These are phyloP conservation scores for Periconia digitata DNA, from an alignment of 2,329 filamentous ascomycete genomes.

Conservation along the genomic window DNA sequence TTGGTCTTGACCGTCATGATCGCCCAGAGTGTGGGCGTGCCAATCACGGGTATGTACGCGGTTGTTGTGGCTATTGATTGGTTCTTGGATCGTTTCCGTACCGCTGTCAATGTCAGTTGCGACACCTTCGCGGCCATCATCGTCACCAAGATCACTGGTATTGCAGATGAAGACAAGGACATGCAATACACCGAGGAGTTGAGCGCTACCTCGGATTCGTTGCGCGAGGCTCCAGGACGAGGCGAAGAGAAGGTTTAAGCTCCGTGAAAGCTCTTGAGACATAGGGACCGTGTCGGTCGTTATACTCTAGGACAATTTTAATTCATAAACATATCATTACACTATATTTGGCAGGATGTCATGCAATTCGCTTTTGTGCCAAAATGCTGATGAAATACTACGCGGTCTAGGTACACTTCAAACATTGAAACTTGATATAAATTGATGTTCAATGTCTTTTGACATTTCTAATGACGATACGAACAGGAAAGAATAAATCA, in stretches of 20 bases:
- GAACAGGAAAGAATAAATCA: no score
- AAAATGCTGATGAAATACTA: no score
- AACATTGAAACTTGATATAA: no score
- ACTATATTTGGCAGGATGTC: no score
- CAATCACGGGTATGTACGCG: slow-evolving; percentile 54
- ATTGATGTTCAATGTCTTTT: no score
- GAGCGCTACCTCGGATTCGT: neutral
- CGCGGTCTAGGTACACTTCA: no score
- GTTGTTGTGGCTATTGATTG: slow-evolving; percentile 59
- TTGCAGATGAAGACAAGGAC: slow-evolving; percentile 24
- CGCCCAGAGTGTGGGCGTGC: slow-evolving; percentile 48
- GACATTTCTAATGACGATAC: no score
- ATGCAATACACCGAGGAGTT: neutral
- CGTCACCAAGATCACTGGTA: slow-evolving; percentile 45
- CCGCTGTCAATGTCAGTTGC: slow-evolving; percentile 54
- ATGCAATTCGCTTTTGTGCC: no score
- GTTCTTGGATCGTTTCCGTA: slow-evolving; percentile 60
- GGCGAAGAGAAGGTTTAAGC: neutral
- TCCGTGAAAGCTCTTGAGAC: neutral
- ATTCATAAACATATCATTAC: no score
- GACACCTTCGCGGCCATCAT: slow-evolving; percentile 51
- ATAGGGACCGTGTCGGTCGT: no score
- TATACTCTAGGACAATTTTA: no score
- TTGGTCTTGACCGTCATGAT: slow-evolving; percentile 58
- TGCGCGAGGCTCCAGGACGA: neutral